Base-by-base conservation (phyloP, 176 grass and related monocot species). In the Ananas comosus region DNA sequence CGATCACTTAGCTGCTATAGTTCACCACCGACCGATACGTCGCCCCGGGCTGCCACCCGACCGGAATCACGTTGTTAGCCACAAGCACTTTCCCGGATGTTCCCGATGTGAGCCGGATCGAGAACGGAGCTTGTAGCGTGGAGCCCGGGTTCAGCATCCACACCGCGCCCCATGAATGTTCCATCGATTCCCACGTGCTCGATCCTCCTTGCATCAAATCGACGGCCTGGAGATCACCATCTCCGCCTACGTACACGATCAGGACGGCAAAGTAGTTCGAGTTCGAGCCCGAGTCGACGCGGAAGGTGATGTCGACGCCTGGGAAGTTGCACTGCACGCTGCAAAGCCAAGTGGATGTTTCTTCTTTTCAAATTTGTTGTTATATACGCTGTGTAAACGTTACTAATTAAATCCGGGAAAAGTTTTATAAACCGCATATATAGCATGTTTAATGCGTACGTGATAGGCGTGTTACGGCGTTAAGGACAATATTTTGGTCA, bases 251-350 rank as follows among this genome's bases (percentile, higher is more conserved):
- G 73, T 75, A 85, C 74, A 82, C 68, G 2, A 89, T 53, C 22
- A 89, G 79, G 12, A 82, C 79, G 1, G 79, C 86, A 2, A 89
- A 68, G 67, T 89, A 89, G 70, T 76, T 16, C 1, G 75, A 66
- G 71, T 89, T 89, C 9, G 86, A 81, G 21, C 86, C 86, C 10
- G 58, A 11, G 71, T 89, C 86, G 50, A 89, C 78, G 16, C 57
- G 78, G 66, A 89, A 85, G 68, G 82, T 73, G 2, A 89, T 51
- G n/a, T 85, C 21, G 0, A 66, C 73, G 1, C 86, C 82, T 3
- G 74, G 9, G 74, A 80, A 89, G 78, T 53, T 89, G 70, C 86
- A 89, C 59, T 18, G 69, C 21, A 82, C 86, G 47, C 86, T 89
- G 69, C 48, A 61, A 12, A 22, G 8, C 3, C 67, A 42, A 42